phyloP scores from a whole-genome alignment of 1,284 basidiomycete genomes.

The Gomphus bonarii region DNA sequence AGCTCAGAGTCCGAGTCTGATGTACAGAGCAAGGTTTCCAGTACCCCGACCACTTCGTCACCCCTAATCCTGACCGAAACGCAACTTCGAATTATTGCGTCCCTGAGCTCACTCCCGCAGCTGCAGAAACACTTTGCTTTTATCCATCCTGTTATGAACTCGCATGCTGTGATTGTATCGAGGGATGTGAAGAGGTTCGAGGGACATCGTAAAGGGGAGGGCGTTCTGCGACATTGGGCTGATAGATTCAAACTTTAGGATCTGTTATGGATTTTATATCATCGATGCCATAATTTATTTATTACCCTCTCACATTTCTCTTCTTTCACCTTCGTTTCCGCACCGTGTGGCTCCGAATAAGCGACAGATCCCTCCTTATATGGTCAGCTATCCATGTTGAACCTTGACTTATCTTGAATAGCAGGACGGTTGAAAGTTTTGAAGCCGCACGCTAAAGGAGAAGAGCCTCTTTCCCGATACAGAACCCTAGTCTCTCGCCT shows the following conservation, averaged over 20 bases:
- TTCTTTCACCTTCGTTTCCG: too few species aligned
- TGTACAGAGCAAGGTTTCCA: not conserved
- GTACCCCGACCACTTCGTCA: not conserved
- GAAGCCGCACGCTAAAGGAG: too few species aligned
- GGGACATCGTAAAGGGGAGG: constrained; percentile 45
- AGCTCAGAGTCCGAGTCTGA: not conserved
- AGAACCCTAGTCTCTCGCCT: too few species aligned
- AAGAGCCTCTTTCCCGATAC: too few species aligned
- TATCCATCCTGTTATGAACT: constrained; percentile 45
- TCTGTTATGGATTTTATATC: too few species aligned
- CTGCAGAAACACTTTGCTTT: constrained; percentile 58
- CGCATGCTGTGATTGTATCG: constrained; percentile 61
- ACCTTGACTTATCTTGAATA: too few species aligned
- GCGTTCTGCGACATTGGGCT: constrained; percentile 62
- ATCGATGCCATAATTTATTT: not conserved
- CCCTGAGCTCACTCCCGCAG: constrained; percentile 51
- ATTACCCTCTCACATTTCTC: too few species aligned
- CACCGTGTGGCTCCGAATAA: too few species aligned
- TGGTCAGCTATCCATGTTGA: constrained; percentile 25
- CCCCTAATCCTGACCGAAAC: constrained; percentile 42
- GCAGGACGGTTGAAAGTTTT: too few species aligned
- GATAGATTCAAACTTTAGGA: constrained; percentile 33
- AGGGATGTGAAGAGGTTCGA: constrained; percentile 52
- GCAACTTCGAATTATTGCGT: constrained; percentile 40
- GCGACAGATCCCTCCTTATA: constrained; percentile 11